These are phyloP conservation scores for Litsea cubeba DNA, from an alignment of 164 flowering plant genomes.

Conservation along the genomic window DNA sequence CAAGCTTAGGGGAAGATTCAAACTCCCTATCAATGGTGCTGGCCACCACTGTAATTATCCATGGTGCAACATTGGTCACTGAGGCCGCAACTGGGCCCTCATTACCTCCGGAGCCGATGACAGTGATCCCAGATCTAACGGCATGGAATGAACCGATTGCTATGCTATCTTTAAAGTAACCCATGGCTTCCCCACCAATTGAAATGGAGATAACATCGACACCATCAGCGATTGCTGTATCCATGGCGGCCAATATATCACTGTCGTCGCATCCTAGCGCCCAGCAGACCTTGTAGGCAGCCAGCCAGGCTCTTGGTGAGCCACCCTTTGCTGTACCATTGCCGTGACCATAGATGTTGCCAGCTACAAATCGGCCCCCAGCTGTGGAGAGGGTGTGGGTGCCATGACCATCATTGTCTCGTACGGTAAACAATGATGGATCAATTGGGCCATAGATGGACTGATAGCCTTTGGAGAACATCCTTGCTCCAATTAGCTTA, in stretches of 20 bases:
- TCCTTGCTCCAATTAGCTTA: slow-evolving; percentile 70
- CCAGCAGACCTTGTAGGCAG: slow-evolving; percentile 28
- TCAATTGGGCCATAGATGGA: background rate
- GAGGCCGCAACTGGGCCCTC: background rate
- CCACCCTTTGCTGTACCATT: slow-evolving; percentile 18
- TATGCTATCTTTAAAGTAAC: slow-evolving; percentile 5
- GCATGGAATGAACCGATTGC: slow-evolving; percentile 27
- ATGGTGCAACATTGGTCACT: slow-evolving; percentile 20
- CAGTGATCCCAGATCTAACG: slow-evolving; percentile 18
- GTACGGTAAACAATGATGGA: background rate
- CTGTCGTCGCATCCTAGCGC: slow-evolving; percentile 4
- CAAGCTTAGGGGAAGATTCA: slow-evolving; percentile 10
- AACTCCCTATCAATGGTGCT: slow-evolving; percentile 16
- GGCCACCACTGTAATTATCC: slow-evolving; percentile 26
- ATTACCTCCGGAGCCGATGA: slow-evolving; percentile 21
- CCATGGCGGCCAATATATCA: slow-evolving; percentile 19
- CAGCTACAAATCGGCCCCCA: slow-evolving; percentile 12
- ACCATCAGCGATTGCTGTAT: slow-evolving; percentile 25
- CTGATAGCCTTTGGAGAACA: slow-evolving; percentile 11
- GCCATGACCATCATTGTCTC: slow-evolving; percentile 19
- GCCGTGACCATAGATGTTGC: slow-evolving; percentile 9
- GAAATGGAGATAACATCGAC: slow-evolving; percentile 25
- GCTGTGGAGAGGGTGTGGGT: slow-evolving; percentile 23
- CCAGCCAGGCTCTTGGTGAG: slow-evolving; percentile 18
- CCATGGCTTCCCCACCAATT: background rate